Base-by-base conservation (phyloP, 192 early-diverging fungal genomes). In the Backusella liffmaniae region DNA sequence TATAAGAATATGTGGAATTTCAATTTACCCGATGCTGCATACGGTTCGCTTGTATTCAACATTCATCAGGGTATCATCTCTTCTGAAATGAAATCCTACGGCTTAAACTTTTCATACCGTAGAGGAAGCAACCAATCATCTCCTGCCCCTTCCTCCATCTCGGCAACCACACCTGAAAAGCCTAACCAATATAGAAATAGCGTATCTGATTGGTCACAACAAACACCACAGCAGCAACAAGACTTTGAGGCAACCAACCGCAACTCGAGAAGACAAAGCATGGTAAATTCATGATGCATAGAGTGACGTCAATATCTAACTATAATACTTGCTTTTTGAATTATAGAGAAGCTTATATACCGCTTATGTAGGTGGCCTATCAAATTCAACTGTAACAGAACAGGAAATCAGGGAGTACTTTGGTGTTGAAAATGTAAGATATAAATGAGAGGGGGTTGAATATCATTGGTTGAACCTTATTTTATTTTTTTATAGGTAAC, bases 1-100 rank as follows among this genome's bases (percentile, higher is more conserved):
- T 90, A 88, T 59, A 90, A 88, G 72, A 90, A 88, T 73, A 85
- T 87, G 82, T 90, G 89, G 89, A 87, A 90, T 69, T 90, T 90
- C 77, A 90, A 90, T 66, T 70, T 90, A 66, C 87, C 89, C 1
- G 89, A 89, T 75, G 84, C 85, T 37, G 84, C 85, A 46, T 87
- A 85, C 70, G 89, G 89, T 5, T 80, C 84, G 65, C 70, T 90
- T 32, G 73, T 88, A 18, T 75, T 90, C 41, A 83, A 86, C 68
- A 76, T 88, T 44, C 80, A 80, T 51, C 77, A 88, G 26, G 89
- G 89, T 9, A 80, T 81, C 66, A 81, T 90, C 29, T 77, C 82
- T 29, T 85, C 87, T 10, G 89, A 90, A 74, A 87, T 85, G 26
- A 83, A 84, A 77, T 81, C 87, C 15, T 87, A 90, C 66, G 89